These are phyloP conservation scores for Rubroshorea leprosula DNA, from an alignment of 345 rosid genomes.

Conservation along the genomic window DNA sequence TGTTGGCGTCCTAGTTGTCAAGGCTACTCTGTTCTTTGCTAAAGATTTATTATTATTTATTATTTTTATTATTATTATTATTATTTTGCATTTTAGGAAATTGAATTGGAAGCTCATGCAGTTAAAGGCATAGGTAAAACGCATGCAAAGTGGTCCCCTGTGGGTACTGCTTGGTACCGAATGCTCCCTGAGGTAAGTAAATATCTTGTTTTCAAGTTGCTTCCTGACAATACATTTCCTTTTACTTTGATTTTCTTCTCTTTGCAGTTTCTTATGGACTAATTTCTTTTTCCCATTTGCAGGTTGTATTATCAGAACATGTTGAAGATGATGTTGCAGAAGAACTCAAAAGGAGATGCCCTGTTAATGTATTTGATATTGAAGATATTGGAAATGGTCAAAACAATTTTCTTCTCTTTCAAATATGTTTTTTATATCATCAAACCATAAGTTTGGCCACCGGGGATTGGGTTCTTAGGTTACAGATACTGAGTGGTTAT, in stretches of 20 bases:
- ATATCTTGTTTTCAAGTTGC: conserved; percentile 5
- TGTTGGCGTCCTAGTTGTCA: too few species aligned
- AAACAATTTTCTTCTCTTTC: background rate
- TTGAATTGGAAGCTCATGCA: conserved; percentile 94
- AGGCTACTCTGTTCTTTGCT: too few species aligned
- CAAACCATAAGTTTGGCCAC: too few species aligned
- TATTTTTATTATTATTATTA: too few species aligned
- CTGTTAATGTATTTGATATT: conserved; percentile 77
- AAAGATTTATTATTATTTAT: too few species aligned
- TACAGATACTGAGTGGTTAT: too few species aligned
- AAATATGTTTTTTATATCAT: too few species aligned
- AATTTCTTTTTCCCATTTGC: conserved; percentile 6
- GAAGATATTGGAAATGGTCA: conserved; percentile 39
- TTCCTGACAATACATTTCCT: background rate
- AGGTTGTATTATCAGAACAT: conserved; percentile 65
- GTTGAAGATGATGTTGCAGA: conserved; percentile 58
- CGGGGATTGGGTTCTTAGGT: too few species aligned
- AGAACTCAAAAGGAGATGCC: conserved; percentile 61
- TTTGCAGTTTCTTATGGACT: background rate
- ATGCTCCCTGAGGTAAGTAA: conserved; percentile 87
- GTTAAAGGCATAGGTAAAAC: conserved; percentile 89
- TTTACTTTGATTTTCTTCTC: background rate
- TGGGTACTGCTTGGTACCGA: conserved; percentile 90
- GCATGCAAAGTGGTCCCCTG: conserved; percentile 99
- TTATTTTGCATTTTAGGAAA: conserved; percentile 61